Evolutionary conservation across 2,329 filamentous ascomycete genomes (phyloP), one percentile per base, ranked within the genome.

Genomic region (Polychaeton citri): DNA sequence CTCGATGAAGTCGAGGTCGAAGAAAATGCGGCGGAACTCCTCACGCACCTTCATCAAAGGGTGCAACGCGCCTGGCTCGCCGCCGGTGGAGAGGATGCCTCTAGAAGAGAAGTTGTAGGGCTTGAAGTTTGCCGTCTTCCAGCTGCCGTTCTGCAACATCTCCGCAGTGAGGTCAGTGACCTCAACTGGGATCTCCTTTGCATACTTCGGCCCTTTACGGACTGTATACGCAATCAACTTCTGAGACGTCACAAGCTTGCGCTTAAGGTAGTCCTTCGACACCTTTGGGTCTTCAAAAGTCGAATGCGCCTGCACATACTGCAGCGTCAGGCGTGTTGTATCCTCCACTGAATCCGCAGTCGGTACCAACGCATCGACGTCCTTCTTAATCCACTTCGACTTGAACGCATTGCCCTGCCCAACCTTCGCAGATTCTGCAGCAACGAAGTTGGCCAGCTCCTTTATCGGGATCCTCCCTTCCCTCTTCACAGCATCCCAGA

Each of bases 11-110:
- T 88, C 90, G 79, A 94, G 93, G 59, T 94, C 86, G 64, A 98
- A 96, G 76, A 98, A 98, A 57, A 98, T 95, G 56, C 90, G 82
- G 39, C 90, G 73, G 72, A 98, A 94, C 64, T 96, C 90, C 51
- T 84, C 75, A 49, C 90, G 81, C 51, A 96, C 88, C 69, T 96
- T 96, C 66, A 86, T 95, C 48, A 98, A 44, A 4, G 66, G 66
- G 50, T 69, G 66, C 43, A 69, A 46, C 24, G 64, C 61, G 38
- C 65, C 65, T 30, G 76, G 55, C 71, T 80, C 54, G 72, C 76
- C 76, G 7, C 44, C 32, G 4, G 30, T 19, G 30, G 13, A 16
- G 44, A 74, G 67, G 4, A 15, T 28, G 12, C 24, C 24, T 15
- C 15, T 28, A 19, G 76, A 72, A 37, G 77, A 92, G 65, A 83